Base-by-base conservation (phyloP, 176 grass and related monocot species). In the Musa troglodytarum region DNA sequence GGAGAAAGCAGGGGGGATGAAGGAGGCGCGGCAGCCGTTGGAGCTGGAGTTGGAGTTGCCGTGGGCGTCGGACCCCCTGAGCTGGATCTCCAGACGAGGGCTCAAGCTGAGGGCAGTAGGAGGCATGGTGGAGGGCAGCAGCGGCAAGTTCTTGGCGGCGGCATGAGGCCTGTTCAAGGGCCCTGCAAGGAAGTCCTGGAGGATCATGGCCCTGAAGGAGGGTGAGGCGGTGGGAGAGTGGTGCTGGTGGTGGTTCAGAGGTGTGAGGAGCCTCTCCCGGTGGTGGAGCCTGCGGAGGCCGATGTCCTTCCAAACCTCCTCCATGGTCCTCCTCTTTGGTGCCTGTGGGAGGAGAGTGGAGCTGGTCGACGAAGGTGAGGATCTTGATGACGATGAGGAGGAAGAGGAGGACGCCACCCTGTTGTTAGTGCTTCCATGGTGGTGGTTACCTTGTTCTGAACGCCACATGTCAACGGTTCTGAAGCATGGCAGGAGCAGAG, bases 261-360 rank as follows among this genome's bases (percentile, higher is more conserved):
- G 12, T 76, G 65, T 76, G 53, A 49, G n/a, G 19, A 10, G 50
- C 28, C 49, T 54, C 12, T 83, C 74, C 19, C 68, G 71, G 43
- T 69, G 61, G 24, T 77, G 68, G 50, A 67, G 72, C 68, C 14
- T 71, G 62, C 64, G 25, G 59, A 72, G 68, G 58, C 54, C 63
- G 84, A 82, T 82, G 51, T 82, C 84, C 53, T 86, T 86, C 84
- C 79, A 79, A 17, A 86, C 79, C 52, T 82, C 79, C 17, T 86
- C 84, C 79, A 79, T 79, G 78, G 79, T 52, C 50, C 80, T 58
- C 24, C 75, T 11, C 65, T n/a, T 71, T 4, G 79, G 53, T 2
- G 79, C 74, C 28, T 59, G 49, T 14, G 82, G 68, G 10, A 52
- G 56, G 28, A 77, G 23, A 5, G 26, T 72, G 68, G 79, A 74